phyloP scores from a whole-genome alignment of 768 basidiomycete species.

The Porphyrellus cyaneotinctus region DNA sequence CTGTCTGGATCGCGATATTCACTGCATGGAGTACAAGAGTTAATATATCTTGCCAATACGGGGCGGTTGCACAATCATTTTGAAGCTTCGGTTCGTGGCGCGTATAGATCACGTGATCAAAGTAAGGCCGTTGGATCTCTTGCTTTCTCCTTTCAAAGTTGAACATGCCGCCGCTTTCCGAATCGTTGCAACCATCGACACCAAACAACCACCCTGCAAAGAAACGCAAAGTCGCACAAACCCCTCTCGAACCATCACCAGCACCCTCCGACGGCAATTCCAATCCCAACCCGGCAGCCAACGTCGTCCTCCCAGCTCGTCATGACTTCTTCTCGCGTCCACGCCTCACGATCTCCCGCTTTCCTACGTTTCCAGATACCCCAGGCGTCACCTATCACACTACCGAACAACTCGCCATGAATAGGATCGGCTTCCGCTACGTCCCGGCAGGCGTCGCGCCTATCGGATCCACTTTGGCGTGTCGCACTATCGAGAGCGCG shows the following conservation, averaged over 20 bases:
- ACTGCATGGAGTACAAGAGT: no score
- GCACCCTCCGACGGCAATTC: conserved; percentile 60
- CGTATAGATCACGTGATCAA: conserved; percentile 18
- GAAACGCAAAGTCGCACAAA: conserved; percentile 55
- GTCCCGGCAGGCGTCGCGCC: conserved; percentile 72
- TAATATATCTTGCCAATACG: no score
- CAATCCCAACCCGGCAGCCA: conserved; percentile 35
- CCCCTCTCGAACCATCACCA: conserved; percentile 44
- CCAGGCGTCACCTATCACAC: conserved; percentile 51
- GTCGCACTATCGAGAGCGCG: conserved; percentile 76
- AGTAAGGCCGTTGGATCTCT: background rate
- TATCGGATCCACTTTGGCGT: conserved; percentile 53
- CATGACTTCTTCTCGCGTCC: conserved; percentile 68
- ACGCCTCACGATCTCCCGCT: conserved; percentile 69
- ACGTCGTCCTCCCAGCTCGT: conserved; percentile 57
- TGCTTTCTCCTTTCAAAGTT: no score
- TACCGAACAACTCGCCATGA: conserved; percentile 69
- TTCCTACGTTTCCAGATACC: conserved; percentile 63
- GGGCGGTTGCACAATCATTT: no score
- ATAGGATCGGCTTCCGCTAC: conserved; percentile 77
- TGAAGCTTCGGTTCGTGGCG: background rate
- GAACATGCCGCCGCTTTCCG: conserved; percentile 20
- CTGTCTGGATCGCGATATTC: no score
- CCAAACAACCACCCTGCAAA: conserved; percentile 26
- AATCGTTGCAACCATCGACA: conserved; percentile 34